A percentile compares a stretch with the other conserved stretches of the same genome.
Evolutionary conservation across 1,139 yeast genomes (phyloP).

Genomic region (Petasospora fabianii): DNA sequence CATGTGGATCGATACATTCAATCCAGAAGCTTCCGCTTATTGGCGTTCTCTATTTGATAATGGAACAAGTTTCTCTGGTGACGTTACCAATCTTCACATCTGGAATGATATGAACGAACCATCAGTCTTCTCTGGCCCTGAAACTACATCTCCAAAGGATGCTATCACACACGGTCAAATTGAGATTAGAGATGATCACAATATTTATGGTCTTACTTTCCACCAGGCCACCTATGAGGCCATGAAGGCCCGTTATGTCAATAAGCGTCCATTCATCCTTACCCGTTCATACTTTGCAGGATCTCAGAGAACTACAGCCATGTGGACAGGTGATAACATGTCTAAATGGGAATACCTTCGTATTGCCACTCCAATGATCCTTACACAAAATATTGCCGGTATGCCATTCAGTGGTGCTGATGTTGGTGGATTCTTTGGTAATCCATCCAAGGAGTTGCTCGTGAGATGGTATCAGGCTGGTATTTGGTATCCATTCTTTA

Average conservation of each 20-base stretch:
- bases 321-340: conserved; percentile 98
- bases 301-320: conserved; percentile 84
- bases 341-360: conserved; percentile 87
- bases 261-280: conserved; percentile 79
- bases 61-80: conserved; percentile 46
- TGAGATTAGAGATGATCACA: conserved; percentile 92
- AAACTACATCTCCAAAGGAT: conserved; percentile 84
- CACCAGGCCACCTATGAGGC: conserved; percentile 79
- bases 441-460: conserved; percentile 76
- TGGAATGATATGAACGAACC: conserved; percentile 99
- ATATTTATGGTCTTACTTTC: conserved; percentile 72
- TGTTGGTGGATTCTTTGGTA: conserved; percentile 94
- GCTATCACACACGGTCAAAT: conserved; percentile 70
- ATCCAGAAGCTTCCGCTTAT: conserved; percentile 53
- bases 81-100: conserved; percentile 59
- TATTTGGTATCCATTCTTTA: conserved; percentile 91
- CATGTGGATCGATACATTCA: conserved; percentile 84
- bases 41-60: conserved; percentile 54
- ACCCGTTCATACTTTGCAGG: conserved; percentile 89
- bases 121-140: conserved; percentile 92
- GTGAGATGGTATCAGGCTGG: conserved; percentile 97
- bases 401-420: conserved; percentile 96
- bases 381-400: conserved; percentile 78
- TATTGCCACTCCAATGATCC: conserved; percentile 80
- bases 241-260: conserved; percentile 47